Evolutionary conservation across 352 stramenopile genomes (phyloP).

Genomic region (Phytophthora fragariae): DNA sequence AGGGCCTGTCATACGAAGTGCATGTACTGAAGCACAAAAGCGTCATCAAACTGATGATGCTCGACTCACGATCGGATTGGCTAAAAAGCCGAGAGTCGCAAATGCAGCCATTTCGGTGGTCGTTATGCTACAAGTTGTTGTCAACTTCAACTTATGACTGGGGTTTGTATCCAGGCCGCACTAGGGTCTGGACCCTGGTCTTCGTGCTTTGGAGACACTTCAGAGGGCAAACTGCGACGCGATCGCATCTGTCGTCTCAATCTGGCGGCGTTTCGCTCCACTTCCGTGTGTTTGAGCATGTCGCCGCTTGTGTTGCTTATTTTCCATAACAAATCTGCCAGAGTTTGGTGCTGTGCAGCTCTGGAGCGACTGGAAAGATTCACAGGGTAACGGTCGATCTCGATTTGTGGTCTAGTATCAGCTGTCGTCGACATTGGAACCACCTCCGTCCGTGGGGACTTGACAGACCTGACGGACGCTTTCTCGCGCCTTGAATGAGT

Average conservation of each 20-base stretch:
- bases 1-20: not conserved
- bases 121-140: not conserved
- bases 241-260: conserved; percentile 1
- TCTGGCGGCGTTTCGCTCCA: conserved; percentile 1
- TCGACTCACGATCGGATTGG: conserved; percentile 14
- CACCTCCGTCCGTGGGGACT: not conserved
- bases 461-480: not conserved
- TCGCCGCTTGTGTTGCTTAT: conserved; percentile 14
- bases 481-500: not conserved
- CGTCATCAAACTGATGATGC: conserved; percentile 14
- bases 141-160: not conserved
- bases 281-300: conserved; percentile 3
- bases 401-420: not conserved
- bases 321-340: conserved; percentile 22
- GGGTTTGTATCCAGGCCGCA: not conserved
- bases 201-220: not conserved
- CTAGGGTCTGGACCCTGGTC: not conserved
- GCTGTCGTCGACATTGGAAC: not conserved
- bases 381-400: conserved; percentile 1
- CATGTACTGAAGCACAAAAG: conserved; percentile 13
- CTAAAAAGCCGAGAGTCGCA: conserved; percentile 5
- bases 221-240: not conserved
- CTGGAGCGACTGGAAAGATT: conserved; percentile 15
- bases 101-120: conserved; percentile 26
- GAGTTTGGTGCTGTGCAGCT: conserved; percentile 7